Percentiles rank a stretch among this genome's conserved stretches.
These are phyloP conservation scores for Nemophila menziesii DNA, from an alignment of 257 asterid genomes.

Conservation along the genomic window DNA sequence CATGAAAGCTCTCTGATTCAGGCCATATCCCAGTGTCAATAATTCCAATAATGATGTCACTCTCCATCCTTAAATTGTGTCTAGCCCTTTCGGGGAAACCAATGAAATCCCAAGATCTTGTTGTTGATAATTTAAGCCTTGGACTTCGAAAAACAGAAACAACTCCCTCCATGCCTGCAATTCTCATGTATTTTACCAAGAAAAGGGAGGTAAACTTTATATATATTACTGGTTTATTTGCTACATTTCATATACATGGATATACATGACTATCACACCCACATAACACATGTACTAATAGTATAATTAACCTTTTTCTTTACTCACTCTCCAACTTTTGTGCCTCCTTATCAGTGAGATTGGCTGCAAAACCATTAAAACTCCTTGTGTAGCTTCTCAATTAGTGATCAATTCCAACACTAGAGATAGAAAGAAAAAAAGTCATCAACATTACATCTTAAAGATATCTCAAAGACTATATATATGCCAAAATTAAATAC, in stretches of 20 bases:
- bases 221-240: too few species aligned
- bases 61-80: constrained; percentile 10
- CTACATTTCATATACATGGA: too few species aligned
- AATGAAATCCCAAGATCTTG: constrained; percentile 38
- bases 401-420: background rate
- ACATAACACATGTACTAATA: too few species aligned
- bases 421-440: background rate
- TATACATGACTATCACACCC: too few species aligned
- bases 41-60: constrained; percentile 25
- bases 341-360: background rate
- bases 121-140: constrained; percentile 23
- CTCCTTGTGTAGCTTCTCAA: background rate
- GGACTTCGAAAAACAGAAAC: constrained; percentile 25
- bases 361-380: background rate
- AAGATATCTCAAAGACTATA: too few species aligned
- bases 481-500: too few species aligned
- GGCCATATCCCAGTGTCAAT: constrained; percentile 17
- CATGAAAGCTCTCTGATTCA: constrained; percentile 24
- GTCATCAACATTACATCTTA: too few species aligned
- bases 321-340: background rate
- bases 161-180: constrained; percentile 21
- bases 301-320: too few species aligned
- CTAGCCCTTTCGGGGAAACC: constrained; percentile 12
- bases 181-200: background rate
- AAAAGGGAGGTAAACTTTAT: too few species aligned